Evolutionary conservation across 1,284 basidiomycete species (phyloP).

Genomic region (Ceratobasidium theobromae): DNA sequence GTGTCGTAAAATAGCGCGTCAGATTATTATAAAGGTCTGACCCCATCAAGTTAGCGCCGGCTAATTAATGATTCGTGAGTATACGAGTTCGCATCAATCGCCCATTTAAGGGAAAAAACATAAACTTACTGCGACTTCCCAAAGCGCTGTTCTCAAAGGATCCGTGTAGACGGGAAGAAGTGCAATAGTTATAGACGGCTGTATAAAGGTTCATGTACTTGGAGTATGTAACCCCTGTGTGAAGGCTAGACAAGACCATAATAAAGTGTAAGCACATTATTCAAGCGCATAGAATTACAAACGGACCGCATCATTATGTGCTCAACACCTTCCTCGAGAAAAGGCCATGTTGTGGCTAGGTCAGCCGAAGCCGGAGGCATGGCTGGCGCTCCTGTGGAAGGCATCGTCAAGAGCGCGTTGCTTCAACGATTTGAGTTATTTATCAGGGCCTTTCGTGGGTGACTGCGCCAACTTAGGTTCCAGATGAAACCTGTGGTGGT

Average conservation of each 20-base stretch:
- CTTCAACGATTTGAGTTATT: not conserved
- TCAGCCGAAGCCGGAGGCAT: constrained; percentile 70
- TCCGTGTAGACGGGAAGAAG: constrained; percentile 80
- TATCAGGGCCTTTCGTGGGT: not conserved
- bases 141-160: constrained; percentile 52
- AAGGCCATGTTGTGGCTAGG: constrained; percentile 84
- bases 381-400: constrained; percentile 36
- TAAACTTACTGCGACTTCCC: constrained; percentile 59
- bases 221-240: constrained; percentile 85
- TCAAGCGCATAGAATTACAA: not conserved
- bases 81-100: not conserved
- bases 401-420: constrained; percentile 10
- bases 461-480: not conserved
- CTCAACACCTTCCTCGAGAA: constrained; percentile 84
- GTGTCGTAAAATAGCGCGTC: constrained; percentile 78
- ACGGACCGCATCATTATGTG: constrained; percentile 80
- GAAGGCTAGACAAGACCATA: constrained; percentile 51
- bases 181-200: constrained; percentile 96
- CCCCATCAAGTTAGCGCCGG: constrained; percentile 93
- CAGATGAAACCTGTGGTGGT: constrained; percentile 21
- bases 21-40: constrained; percentile 92
- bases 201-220: constrained; percentile 94
- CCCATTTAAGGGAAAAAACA: not conserved
- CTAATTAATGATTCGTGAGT: constrained; percentile 47
- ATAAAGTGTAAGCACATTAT: constrained; percentile 34